Evolutionary conservation across 1,139 yeast genomes (phyloP), one percentile per base, ranked within the genome.

Genomic region (Pichia sp.): DNA sequence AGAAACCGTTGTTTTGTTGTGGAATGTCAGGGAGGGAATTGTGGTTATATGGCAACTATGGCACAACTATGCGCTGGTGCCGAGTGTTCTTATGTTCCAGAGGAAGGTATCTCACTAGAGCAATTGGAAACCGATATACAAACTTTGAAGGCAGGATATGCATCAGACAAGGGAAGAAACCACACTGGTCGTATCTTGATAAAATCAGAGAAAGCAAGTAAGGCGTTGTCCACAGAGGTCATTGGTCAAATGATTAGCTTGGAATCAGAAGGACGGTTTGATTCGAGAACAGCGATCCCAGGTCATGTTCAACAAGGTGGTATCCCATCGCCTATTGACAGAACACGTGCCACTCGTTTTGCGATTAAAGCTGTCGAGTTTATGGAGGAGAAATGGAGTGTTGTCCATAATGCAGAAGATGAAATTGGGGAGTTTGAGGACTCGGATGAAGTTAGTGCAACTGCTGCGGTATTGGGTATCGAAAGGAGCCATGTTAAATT

Each of bases 241-340:
- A 78, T 93, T 64, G 90, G 96, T 34, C 85, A 88, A 57, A 89
- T 93, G 60, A 84, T 92, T 64, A 82, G 84, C 61, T 86, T 87
- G 61, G 93, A 90, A 64, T 82, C 90, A 45, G 75, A 80, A 51
- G 86, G 87, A 51, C 77, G 79, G 59, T 93, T 90, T 67, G 97
- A 92, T 66, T 88, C 95, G 19, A 86, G 96, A 71, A 90, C 96
- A 4, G 99, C 99, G 15, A 85, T 92, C 54, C 99, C 99, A 11
- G 99, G 99, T 32, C 99, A 93, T 68, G 95, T 90, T 53, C 99
- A 93, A 76, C 99, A 93, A 73, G 99, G 99, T 71, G 96, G 95
- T 57, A 81, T 84, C 53, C 99, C 99, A 44, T 87, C 97, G 3
- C 90, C 98, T 7, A 88, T 90, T 72, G 99, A 93, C 71, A 84